A percentile compares a stretch with the other conserved stretches of the same genome.
Conservation (phyloP, 1,284 basidiomycete genomes). For the Heliocybe sulcata region DNA sequence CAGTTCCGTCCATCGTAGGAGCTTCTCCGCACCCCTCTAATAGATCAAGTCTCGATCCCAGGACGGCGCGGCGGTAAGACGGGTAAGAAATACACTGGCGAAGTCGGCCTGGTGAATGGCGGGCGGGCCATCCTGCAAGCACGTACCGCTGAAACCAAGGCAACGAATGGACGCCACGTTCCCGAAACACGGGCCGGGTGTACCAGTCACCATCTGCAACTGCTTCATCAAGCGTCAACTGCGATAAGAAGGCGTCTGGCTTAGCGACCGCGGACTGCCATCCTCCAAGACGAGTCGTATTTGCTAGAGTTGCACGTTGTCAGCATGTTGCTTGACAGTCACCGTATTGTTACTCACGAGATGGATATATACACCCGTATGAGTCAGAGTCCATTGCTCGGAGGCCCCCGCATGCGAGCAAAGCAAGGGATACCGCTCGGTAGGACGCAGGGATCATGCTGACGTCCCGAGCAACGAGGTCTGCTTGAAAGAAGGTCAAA, state of each 20-base stretch:
- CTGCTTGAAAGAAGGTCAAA: too few relatives aligned
- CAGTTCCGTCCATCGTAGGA: slow-evolving; percentile 58
- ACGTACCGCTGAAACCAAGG: slow-evolving; percentile 11
- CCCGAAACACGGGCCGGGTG: slow-evolving; percentile 56
- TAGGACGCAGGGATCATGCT: too few relatives aligned
- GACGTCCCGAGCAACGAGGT: too few relatives aligned
- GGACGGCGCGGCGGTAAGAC: slow-evolving; percentile 48
- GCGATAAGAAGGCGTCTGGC: slow-evolving; percentile 9
- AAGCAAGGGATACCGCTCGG: too few relatives aligned
- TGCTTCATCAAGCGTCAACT: slow-evolving; percentile 38
- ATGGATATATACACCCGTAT: too few relatives aligned
- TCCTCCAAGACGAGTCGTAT: background rate
- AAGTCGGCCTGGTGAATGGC: slow-evolving; percentile 39
- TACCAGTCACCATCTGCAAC: slow-evolving; percentile 44
- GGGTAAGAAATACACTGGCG: slow-evolving; percentile 30
- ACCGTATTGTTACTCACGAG: too few relatives aligned
- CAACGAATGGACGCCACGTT: slow-evolving; percentile 32
- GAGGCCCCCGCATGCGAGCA: too few relatives aligned
- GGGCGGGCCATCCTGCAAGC: slow-evolving; percentile 43
- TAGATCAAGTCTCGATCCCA: slow-evolving; percentile 39
- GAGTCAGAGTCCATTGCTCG: too few relatives aligned
- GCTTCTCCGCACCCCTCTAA: slow-evolving; percentile 50
- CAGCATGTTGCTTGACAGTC: background rate
- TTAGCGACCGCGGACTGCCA: background rate
- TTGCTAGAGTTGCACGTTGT: background rate